phyloP scores from a whole-genome alignment of 129 eudicot species.

The Smallanthus sonchifolius region DNA sequence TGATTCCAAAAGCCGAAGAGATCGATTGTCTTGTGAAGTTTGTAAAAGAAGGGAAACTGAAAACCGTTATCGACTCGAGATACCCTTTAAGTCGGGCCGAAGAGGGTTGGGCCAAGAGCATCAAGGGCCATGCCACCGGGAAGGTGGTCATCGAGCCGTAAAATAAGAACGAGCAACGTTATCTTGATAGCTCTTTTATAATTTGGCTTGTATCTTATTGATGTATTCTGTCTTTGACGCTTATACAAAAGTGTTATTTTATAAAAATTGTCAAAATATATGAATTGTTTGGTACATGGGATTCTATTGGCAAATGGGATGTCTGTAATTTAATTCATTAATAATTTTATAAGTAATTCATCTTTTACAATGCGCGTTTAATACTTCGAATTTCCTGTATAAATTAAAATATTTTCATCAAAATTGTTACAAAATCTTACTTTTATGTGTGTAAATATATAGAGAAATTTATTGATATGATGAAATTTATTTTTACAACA shows the following conservation, averaged over 20 bases:
- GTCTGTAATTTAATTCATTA: no score
- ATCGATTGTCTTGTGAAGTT: constrained; percentile 47
- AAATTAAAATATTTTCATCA: neutral
- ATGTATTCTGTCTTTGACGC: no score
- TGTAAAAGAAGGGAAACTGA: constrained; percentile 68
- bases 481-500: neutral
- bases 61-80: constrained; percentile 59
- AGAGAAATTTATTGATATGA: neutral
- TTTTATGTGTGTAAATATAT: no score
- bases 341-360: no score
- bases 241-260: no score
- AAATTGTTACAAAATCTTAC: neutral
- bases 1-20: constrained; percentile 42
- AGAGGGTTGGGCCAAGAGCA: constrained; percentile 71
- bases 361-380: neutral
- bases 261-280: no score
- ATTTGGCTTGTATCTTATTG: neutral
- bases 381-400: neutral
- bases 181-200: neutral
- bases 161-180: neutral
- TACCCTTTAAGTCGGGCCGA: constrained; percentile 55
- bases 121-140: constrained; percentile 84
- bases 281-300: no score
- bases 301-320: no score
- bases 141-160: constrained; percentile 61